Conservation (phyloP, 257 asterid genomes). For the Nicotiana attenuata region DNA sequence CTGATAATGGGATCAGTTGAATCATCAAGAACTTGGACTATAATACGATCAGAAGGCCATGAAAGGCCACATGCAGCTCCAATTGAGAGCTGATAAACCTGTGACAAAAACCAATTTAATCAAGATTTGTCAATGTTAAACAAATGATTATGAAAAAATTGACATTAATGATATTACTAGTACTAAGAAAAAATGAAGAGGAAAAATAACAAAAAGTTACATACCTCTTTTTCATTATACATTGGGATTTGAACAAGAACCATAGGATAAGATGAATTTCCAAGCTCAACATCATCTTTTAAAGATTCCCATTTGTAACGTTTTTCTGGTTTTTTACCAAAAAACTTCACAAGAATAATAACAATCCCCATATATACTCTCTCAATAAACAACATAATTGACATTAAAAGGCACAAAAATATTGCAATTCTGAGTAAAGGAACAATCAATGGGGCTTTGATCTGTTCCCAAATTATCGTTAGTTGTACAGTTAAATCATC, state of each 20-base stretch:
- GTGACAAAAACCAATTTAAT: neutral
- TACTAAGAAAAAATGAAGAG: neutral
- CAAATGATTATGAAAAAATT: neutral
- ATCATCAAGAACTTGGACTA: conserved; percentile 76
- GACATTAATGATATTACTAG: neutral
- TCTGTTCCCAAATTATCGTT: neutral
- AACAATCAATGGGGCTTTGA: neutral
- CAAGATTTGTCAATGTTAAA: neutral
- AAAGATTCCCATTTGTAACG: conserved; percentile 42
- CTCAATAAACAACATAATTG: conserved; percentile 48
- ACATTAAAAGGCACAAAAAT: neutral
- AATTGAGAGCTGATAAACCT: conserved; percentile 79
- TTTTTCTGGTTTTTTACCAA: conserved; percentile 40
- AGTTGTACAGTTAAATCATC: conserved; percentile 6
- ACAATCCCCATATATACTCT: conserved; percentile 36
- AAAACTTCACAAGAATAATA: conserved; percentile 27
- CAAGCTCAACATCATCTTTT: conserved; percentile 44
- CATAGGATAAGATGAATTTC: conserved; percentile 39
- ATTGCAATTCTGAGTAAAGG: conserved; percentile 1
- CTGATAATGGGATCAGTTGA: conserved; percentile 58
- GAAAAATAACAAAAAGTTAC: neutral
- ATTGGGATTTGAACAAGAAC: conserved; percentile 66
- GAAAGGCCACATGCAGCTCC: conserved; percentile 80
- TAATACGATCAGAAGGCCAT: conserved; percentile 68
- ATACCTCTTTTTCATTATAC: conserved; percentile 62